phyloP scores from a whole-genome alignment of 164 flowering plant genomes.

The Malania oleifera region DNA sequence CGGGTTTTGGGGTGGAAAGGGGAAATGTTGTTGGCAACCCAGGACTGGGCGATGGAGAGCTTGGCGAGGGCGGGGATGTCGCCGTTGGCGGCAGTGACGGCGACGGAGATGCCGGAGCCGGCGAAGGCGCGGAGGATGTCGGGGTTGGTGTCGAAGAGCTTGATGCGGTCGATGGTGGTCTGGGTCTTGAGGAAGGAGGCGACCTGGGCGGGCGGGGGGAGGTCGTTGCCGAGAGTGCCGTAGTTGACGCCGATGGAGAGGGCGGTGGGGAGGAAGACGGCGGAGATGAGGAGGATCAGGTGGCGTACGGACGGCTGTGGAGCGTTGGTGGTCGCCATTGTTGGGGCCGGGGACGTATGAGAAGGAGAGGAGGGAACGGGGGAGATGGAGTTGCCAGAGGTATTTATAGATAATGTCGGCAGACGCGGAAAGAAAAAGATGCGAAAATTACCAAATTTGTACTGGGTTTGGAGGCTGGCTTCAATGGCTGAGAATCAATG shows the following conservation, averaged over 20 bases:
- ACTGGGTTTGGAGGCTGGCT: too few relatives aligned
- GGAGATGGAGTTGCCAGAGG: too few relatives aligned
- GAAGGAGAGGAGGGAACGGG: too few relatives aligned
- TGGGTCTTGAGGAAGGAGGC: constrained; percentile 50
- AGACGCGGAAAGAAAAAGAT: too few relatives aligned
- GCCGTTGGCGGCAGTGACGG: constrained; percentile 57
- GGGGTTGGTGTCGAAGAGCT: constrained; percentile 64
- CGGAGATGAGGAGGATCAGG: constrained; percentile 5
- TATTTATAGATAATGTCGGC: too few relatives aligned
- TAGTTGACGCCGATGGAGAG: constrained; percentile 75
- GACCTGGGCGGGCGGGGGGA: constrained; percentile 68
- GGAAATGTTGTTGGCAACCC: constrained; percentile 45
- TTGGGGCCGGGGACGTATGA: too few relatives aligned
- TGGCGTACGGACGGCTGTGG: neutral
- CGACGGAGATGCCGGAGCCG: constrained; percentile 49
- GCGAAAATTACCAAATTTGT: too few relatives aligned
- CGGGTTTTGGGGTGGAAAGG: constrained; percentile 60
- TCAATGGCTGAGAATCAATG: too few relatives aligned
- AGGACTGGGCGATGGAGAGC: constrained; percentile 33
- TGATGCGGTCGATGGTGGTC: constrained; percentile 62
- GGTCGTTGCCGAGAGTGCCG: constrained; percentile 78
- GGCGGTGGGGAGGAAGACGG: constrained; percentile 22
- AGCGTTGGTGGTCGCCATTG: neutral
- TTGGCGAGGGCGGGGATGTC: constrained; percentile 45
- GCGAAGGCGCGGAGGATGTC: constrained; percentile 72